Percentiles rank a stretch among this genome's conserved stretches.
Conservation (phyloP, 805 yeast species). For the Yamadazyma insecticola region DNA sequence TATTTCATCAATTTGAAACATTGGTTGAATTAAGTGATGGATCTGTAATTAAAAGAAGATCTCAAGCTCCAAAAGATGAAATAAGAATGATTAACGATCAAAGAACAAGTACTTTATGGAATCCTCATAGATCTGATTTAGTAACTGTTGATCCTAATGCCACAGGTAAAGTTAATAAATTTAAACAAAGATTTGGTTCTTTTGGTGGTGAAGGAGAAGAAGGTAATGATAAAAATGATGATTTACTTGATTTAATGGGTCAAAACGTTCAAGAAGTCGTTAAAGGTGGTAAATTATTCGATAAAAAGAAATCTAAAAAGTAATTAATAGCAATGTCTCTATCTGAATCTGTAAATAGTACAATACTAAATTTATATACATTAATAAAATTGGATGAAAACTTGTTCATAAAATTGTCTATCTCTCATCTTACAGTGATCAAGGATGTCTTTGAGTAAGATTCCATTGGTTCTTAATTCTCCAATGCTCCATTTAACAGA, state of each 20-base stretch:
- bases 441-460: slow-evolving; percentile 13
- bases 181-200: slow-evolving; percentile 59
- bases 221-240: slow-evolving; percentile 26
- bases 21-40: slow-evolving; percentile 92
- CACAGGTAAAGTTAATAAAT: slow-evolving; percentile 73
- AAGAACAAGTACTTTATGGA: slow-evolving; percentile 85
- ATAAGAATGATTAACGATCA: slow-evolving; percentile 83
- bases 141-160: slow-evolving; percentile 75
- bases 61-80: slow-evolving; percentile 87
- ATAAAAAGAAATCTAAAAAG: slow-evolving; percentile 41
- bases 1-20: slow-evolving; percentile 85
- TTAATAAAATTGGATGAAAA: background rate
- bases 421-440: background rate
- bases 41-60: slow-evolving; percentile 74
- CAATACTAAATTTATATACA: too few species aligned
- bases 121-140: slow-evolving; percentile 76
- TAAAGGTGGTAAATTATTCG: slow-evolving; percentile 50
- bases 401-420: background rate
- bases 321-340: too few species aligned
- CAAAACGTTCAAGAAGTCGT: slow-evolving; percentile 51
- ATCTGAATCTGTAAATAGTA: too few species aligned
- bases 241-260: slow-evolving; percentile 58
- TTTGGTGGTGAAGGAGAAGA: slow-evolving; percentile 20
- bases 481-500: slow-evolving; percentile 25
- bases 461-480: slow-evolving; percentile 27